Percentiles rank a stretch among this genome's conserved stretches.
Conservation (phyloP, 139 green algal genomes). For the Closterium sp. region DNA sequence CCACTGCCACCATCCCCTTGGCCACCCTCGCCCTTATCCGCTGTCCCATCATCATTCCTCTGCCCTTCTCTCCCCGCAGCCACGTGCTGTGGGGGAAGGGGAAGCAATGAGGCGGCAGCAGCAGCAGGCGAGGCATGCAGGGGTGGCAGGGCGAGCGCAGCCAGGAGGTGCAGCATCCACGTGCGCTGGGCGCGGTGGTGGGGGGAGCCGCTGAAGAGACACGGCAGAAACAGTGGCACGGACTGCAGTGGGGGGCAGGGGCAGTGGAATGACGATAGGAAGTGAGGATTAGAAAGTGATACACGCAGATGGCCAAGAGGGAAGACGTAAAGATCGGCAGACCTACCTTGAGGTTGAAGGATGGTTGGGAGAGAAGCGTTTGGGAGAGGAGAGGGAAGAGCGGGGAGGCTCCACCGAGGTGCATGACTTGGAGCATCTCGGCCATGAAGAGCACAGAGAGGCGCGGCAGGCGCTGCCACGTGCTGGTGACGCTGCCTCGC, state of each 20-base stretch:
- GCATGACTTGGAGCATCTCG: slow-evolving; percentile 11
- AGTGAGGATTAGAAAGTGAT: neutral
- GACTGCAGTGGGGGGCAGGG: neutral
- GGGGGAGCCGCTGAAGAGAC: neutral
- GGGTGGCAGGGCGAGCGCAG: neutral
- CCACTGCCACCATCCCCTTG: neutral
- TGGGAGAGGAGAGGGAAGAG: slow-evolving; percentile 20
- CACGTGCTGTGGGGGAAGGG: neutral
- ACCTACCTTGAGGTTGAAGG: slow-evolving; percentile 13
- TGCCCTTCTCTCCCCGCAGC: neutral
- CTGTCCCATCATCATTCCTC: neutral
- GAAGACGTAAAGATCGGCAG: neutral
- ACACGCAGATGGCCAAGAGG: neutral
- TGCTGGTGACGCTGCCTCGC: neutral
- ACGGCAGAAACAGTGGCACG: neutral
- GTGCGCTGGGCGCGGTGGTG: neutral
- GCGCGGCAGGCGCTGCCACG: slow-evolving; percentile 3
- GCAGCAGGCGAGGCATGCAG: neutral
- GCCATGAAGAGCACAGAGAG: slow-evolving; percentile 12
- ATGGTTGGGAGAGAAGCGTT: slow-evolving; percentile 5
- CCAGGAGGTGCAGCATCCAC: neutral
- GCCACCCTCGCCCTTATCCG: neutral
- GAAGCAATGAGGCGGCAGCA: neutral
- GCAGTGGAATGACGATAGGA: neutral
- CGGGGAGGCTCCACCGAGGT: neutral